Percentiles rank a stretch among this genome's conserved stretches.
phyloP scores from a whole-genome alignment of 345 rosid species.

The Lepidium didymum region DNA sequence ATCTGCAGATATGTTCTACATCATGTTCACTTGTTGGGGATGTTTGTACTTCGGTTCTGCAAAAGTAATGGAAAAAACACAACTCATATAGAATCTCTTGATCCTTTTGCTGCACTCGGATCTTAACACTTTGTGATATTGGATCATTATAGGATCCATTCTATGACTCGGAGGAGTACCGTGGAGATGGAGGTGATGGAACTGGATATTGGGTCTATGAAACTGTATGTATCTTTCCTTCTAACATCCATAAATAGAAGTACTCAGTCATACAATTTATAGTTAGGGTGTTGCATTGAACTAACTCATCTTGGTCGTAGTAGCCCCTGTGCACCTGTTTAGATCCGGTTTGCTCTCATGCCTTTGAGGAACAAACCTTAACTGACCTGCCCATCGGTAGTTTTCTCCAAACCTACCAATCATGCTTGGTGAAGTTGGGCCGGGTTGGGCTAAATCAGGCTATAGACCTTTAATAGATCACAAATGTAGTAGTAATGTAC shows the following conservation, averaged over 20 bases:
- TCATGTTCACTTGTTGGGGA: constrained; percentile 94
- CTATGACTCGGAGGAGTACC: constrained; percentile 78
- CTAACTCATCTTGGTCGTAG: neutral
- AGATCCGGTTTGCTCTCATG: neutral
- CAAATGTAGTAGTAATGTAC: neutral
- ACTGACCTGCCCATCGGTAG: too few relatives aligned
- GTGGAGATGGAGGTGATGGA: constrained; percentile 92
- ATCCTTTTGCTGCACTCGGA: neutral
- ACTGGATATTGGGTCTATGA: constrained; percentile 85
- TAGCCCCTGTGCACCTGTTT: neutral
- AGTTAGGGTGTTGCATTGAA: neutral
- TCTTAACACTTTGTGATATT: neutral
- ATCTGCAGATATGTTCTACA: constrained; percentile 63
- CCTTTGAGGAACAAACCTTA: neutral
- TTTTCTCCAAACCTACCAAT: too few relatives aligned
- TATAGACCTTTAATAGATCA: neutral
- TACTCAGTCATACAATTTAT: neutral
- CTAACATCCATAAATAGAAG: neutral
- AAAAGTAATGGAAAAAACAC: constrained; percentile 40
- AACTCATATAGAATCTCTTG: neutral
- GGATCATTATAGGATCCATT: constrained; percentile 58
- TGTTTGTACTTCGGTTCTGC: constrained; percentile 75
- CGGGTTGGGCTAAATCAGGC: neutral
- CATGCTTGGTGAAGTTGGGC: too few relatives aligned
- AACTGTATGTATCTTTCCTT: constrained; percentile 41